Percentiles rank a stretch among this genome's conserved stretches.
Conservation (phyloP, 495 filamentous ascomycete genomes). For the Aspergillus nidulans region DNA sequence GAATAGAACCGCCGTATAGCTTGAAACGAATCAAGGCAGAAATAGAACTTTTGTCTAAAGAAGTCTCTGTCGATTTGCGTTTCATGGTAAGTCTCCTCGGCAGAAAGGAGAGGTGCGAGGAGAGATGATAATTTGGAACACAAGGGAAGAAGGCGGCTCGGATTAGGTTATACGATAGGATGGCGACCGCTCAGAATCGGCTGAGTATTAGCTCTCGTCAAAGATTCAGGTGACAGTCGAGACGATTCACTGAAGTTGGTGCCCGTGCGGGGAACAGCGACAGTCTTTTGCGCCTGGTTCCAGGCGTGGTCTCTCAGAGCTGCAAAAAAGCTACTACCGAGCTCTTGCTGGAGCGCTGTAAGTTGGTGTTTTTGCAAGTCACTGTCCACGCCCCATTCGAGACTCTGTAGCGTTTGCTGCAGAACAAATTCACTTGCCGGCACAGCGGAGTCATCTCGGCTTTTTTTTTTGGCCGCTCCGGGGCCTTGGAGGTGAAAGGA, state of each 20-base stretch:
- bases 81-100: background rate
- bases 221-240: constrained; percentile 31
- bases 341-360: constrained; percentile 75
- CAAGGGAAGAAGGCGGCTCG: constrained; percentile 9
- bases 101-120: background rate
- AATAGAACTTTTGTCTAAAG: constrained; percentile 14
- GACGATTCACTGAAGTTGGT: constrained; percentile 33
- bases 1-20: constrained; percentile 6
- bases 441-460: constrained; percentile 16
- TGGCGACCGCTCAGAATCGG: constrained; percentile 50
- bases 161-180: constrained; percentile 39
- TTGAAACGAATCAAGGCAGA: constrained; percentile 6
- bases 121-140: background rate
- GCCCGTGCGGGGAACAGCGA: constrained; percentile 29
- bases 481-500: constrained; percentile 27
- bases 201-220: constrained; percentile 41
- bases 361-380: constrained; percentile 82
- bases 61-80: background rate
- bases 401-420: constrained; percentile 17
- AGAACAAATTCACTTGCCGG: constrained; percentile 13
- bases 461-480: constrained; percentile 15
- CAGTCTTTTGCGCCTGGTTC: constrained; percentile 36
- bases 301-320: constrained; percentile 77
- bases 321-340: constrained; percentile 79
- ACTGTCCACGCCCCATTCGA: constrained; percentile 63